Evolutionary conservation across 2,329 filamentous ascomycete genomes (phyloP).

Genomic region (Calonectria pteridis): DNA sequence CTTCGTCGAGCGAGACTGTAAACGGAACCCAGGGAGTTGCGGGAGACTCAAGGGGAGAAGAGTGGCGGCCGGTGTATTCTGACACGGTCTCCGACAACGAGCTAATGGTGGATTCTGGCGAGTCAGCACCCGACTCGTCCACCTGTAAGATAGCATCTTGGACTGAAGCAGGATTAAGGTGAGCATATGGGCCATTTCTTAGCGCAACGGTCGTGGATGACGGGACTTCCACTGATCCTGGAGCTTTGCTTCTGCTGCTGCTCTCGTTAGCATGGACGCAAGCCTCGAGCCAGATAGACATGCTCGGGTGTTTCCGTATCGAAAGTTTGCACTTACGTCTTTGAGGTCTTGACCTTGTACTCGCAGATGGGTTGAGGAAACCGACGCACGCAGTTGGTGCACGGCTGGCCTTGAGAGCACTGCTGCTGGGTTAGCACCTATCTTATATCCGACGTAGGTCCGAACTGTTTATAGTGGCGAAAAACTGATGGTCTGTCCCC

Average conservation of each 20-base stretch:
- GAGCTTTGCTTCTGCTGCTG: conserved; percentile 21
- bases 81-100: conserved; percentile 9
- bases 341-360: conserved; percentile 52
- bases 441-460: neutral
- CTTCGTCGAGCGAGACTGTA: conserved; percentile 41
- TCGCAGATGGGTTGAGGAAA: conserved; percentile 65
- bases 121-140: conserved; percentile 35
- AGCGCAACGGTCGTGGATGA: conserved; percentile 37
- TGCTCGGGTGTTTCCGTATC: neutral
- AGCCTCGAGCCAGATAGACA: too few species aligned
- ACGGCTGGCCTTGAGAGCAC: conserved; percentile 68
- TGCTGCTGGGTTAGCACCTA: conserved; percentile 42
- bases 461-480: neutral
- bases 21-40: conserved; percentile 43
- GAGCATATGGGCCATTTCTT: conserved; percentile 48
- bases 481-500: neutral
- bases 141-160: conserved; percentile 51
- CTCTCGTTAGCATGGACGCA: neutral
- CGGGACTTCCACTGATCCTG: conserved; percentile 21
- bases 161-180: conserved; percentile 51
- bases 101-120: conserved; percentile 19
- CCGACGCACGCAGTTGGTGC: conserved; percentile 64
- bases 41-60: conserved; percentile 10
- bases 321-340: conserved; percentile 30
- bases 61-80: neutral